Base-by-base conservation (phyloP, 202 grass and related monocot genomes). In the Saccharum hybrid region DNA sequence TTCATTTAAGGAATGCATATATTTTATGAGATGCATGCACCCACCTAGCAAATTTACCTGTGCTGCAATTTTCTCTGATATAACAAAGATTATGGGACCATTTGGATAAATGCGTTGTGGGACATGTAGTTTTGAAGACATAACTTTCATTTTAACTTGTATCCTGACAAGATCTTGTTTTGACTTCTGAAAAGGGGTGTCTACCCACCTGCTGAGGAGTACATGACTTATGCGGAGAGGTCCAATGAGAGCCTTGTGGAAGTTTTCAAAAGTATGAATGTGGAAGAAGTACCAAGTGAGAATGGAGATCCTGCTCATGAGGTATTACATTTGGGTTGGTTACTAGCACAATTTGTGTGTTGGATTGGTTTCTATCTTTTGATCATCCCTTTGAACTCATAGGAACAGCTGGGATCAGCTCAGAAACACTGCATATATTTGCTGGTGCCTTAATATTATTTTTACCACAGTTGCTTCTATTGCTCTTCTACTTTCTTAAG, bases 261-360 rank as follows among this genome's bases (percentile, higher is more conserved):
- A 87, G 89, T 83, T 64, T 97, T 94, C 59, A 97, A 90, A 92
- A 79, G 48, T 71, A 94, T 97, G 91, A 76, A 87, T 81, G 65
- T 94, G 72, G 75, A 75, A 82, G 94, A 82, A 33, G 26, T 79
- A 14, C 74, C 80, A 49, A 66, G 66, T 84, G 91, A 94, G 77
- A 90, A 89, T 90, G 94, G 78, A 46, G 83, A 94, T 83, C 48
- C 51, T 66, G 60, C n/a, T 69, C 65, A 74, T 38, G 89, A 92
- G 91, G 91, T 94, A 82, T 78, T 65, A 43, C 37, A 28, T 73
- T 72, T 63, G 1, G 31, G 33, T 37, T 34, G 11, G 22, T 28
- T 60, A 60, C 56, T 60, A 61, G 48, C 22, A 34, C 57, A 23
- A 68, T 68, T 22, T 31, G 12, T 59, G 34, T 74, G 19, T 41